phyloP scores from a whole-genome alignment of 495 filamentous ascomycete species.

The Podospora sp. region DNA sequence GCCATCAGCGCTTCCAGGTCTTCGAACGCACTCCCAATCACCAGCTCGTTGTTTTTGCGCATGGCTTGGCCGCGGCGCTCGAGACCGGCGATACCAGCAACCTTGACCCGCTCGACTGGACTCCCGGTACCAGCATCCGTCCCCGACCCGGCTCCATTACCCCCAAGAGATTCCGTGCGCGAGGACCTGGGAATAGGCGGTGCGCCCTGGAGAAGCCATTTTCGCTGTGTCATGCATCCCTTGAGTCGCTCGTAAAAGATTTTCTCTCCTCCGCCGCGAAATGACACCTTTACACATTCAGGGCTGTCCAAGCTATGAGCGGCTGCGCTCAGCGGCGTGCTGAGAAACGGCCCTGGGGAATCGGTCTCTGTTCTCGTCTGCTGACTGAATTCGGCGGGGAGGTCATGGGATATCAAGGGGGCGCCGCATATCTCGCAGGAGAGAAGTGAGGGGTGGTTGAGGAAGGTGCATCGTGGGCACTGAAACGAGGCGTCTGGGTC shows the following conservation, averaged over 20 bases:
- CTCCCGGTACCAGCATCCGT: slow-evolving; percentile 39
- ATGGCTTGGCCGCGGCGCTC: slow-evolving; percentile 81
- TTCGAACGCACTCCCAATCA: slow-evolving; percentile 94
- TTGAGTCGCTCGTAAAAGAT: slow-evolving; percentile 89
- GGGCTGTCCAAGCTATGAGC: slow-evolving; percentile 56
- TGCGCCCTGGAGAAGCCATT: slow-evolving; percentile 92
- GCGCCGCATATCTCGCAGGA: slow-evolving; percentile 92
- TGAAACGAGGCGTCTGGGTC: slow-evolving; percentile 53
- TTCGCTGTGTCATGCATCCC: slow-evolving; percentile 82
- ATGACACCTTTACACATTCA: slow-evolving; percentile 88
- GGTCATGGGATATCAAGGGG: slow-evolving; percentile 63
- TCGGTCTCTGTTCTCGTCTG: slow-evolving; percentile 56
- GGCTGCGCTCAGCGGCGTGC: slow-evolving; percentile 35
- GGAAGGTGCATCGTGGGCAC: slow-evolving; percentile 91
- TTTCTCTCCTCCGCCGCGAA: slow-evolving; percentile 85
- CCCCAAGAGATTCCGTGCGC: slow-evolving; percentile 9
- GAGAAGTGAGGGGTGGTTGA: slow-evolving; percentile 84
- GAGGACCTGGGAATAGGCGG: slow-evolving; percentile 85
- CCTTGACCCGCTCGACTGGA: slow-evolving; percentile 52
- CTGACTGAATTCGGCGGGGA: slow-evolving; percentile 45
- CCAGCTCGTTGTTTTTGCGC: slow-evolving; percentile 85
- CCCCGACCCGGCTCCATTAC: slow-evolving; percentile 54
- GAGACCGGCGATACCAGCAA: slow-evolving; percentile 88
- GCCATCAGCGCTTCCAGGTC: slow-evolving; percentile 97
- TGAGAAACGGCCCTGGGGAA: slow-evolving; percentile 76